Evolutionary conservation across 2,329 filamentous ascomycete species (phyloP), one percentile per base, ranked within the genome.

Genomic region (Escovopsis sp.): DNA sequence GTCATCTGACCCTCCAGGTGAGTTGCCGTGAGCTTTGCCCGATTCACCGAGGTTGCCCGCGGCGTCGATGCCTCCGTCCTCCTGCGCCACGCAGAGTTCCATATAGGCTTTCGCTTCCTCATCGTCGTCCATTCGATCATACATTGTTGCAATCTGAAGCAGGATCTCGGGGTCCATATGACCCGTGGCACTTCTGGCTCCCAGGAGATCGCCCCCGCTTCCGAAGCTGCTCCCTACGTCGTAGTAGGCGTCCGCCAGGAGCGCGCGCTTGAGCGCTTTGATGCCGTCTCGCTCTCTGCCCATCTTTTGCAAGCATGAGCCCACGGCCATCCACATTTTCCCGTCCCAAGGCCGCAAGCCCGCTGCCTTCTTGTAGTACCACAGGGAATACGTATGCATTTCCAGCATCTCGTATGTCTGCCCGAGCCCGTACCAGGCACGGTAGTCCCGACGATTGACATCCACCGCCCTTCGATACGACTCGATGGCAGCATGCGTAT

Each of bases 321-420:
- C 90, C 5, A 98, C 86, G 0, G 90, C 90, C 63, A 90, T 81
- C 90, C 90, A 98, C 83, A 98, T 93, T 57, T 96, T 96, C 0
- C 87, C 84, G 47, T 98, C 90, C 68, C 88, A 94, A 0, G 88
- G 86, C n/a, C 87, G 76, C 2, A 98, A 65, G 0, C 86, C 84
- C 1, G 88, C 88, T 0, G 90, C 90, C 38, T 90, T 85, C 52
- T 96, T 92, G 62, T 94, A 94, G 59, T 98, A 98, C 71, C 90
- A 96, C 1, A 98, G 62, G 1, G 88, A 87, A 54, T 98, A 98
- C 30, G 87, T 86, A 52, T 94, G 84, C 85, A 94, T 94, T 58
- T 98, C 90, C 8, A 98, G 71, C 46, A 98, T 82, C 56, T 98
- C 90, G 51, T 98, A 98, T 2, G 90, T 92, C 54, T 96, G 88